Percentiles rank a stretch among this genome's conserved stretches.
phyloP scores from a whole-genome alignment of 164 flowering plant genomes.

The Umbilicus rupestris region DNA sequence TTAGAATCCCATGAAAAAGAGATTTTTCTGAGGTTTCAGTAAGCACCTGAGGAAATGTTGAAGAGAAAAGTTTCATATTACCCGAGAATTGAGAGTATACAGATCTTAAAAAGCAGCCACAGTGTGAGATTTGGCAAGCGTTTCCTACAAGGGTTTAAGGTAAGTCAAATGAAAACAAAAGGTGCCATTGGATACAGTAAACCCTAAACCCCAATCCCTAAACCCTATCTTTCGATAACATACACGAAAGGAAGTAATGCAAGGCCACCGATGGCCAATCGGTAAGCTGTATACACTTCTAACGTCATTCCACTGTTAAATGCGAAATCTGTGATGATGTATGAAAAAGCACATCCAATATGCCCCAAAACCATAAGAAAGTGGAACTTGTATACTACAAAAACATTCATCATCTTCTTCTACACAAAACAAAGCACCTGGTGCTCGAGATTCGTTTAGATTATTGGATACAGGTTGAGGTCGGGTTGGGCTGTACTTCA shows the following conservation, averaged over 20 bases:
- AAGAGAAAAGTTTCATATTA: conserved; percentile 26
- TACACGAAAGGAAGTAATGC: conserved; percentile 71
- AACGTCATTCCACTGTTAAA: conserved; percentile 54
- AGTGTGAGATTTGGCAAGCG: conserved; percentile 61
- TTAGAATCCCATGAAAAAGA: too few species aligned
- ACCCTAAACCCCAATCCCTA: too few species aligned
- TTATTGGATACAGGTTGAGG: too few species aligned
- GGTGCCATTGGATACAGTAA: not conserved
- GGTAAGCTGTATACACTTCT: conserved; percentile 57
- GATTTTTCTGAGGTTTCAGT: too few species aligned
- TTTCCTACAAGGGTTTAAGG: conserved; percentile 30
- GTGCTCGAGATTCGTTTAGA: too few species aligned
- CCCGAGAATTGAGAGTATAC: conserved; percentile 70
- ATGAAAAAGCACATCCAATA: not conserved
- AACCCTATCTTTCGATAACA: conserved; percentile 55
- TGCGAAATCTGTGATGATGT: not conserved
- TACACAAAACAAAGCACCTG: too few species aligned
- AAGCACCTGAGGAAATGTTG: conserved; percentile 61
- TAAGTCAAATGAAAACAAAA: conserved; percentile 16
- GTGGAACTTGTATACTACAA: not conserved
- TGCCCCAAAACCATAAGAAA: not conserved
- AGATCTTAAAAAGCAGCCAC: conserved; percentile 49
- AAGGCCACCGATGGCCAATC: conserved; percentile 43
- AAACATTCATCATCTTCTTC: not conserved
- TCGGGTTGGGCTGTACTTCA: too few species aligned